These are phyloP conservation scores for Yarrowia bubula DNA, from an alignment of 805 yeast species.

Conservation along the genomic window DNA sequence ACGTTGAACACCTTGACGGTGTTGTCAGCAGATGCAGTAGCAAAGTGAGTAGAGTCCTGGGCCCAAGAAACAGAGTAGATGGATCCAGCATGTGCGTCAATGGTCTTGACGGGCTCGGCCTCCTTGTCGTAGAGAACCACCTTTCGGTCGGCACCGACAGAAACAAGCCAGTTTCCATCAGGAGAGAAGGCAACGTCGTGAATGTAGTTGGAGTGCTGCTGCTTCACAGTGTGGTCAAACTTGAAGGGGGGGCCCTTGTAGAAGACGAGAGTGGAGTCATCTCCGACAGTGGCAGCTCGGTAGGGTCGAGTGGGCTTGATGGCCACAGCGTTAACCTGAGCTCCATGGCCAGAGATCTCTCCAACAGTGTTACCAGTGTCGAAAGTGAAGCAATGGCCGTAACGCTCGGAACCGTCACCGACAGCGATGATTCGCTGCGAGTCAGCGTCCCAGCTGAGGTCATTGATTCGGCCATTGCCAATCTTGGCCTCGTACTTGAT, in stretches of 20 bases:
- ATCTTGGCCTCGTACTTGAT: constrained; percentile 80
- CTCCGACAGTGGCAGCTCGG: constrained; percentile 89
- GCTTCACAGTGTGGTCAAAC: constrained; percentile 68
- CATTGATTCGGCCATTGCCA: constrained; percentile 75
- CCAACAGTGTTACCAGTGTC: constrained; percentile 98
- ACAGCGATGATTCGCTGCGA: constrained; percentile 84
- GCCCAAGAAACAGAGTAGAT: constrained; percentile 77
- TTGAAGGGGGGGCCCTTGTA: constrained; percentile 93
- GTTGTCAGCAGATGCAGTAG: constrained; percentile 82
- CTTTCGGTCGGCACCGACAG: constrained; percentile 82
- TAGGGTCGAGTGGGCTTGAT: constrained; percentile 86
- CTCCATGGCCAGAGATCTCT: constrained; percentile 89
- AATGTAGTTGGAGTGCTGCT: constrained; percentile 72
- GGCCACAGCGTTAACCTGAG: constrained; percentile 77
- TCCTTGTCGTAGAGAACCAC: constrained; percentile 76
- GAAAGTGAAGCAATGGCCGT: constrained; percentile 88
- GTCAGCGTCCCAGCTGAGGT: constrained; percentile 91
- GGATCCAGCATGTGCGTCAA: constrained; percentile 66
- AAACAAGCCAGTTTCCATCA: constrained; percentile 68
- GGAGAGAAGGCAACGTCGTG: constrained; percentile 81
- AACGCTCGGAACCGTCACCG: constrained; percentile 88
- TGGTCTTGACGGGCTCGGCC: constrained; percentile 62
- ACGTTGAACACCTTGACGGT: constrained; percentile 65
- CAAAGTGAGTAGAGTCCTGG: constrained; percentile 53
- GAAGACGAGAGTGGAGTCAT: constrained; percentile 81